Evolutionary conservation across 2,329 filamentous ascomycete species (phyloP).

Genomic region (Phyllosticta capitalensis): DNA sequence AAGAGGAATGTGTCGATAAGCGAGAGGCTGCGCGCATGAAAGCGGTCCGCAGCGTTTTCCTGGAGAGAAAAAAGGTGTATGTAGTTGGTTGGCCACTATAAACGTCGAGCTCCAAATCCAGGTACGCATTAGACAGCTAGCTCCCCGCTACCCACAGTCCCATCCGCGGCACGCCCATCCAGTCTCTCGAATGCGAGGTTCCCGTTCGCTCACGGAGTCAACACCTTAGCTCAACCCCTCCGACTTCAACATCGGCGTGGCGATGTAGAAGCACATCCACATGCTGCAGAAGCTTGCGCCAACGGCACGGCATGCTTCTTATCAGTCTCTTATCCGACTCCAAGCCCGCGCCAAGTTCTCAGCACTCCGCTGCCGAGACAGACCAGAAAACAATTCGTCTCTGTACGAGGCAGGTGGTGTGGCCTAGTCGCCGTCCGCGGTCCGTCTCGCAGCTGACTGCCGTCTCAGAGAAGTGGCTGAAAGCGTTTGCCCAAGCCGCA

Average conservation of each 20-base stretch:
- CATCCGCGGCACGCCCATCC: too few species aligned
- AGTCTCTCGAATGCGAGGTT: too few species aligned
- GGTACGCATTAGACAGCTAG: too few species aligned
- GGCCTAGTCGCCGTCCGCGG: too few species aligned
- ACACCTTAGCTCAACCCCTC: background rate
- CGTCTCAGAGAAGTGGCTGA: background rate
- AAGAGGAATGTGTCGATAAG: background rate
- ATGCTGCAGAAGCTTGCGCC: background rate
- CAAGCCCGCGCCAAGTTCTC: background rate
- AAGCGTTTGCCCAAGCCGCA: background rate
- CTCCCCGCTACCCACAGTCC: too few species aligned
- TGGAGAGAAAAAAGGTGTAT: too few species aligned
- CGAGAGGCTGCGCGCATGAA: background rate
- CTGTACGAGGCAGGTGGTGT: too few species aligned
- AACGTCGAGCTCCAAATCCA: too few species aligned
- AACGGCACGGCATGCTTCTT: background rate
- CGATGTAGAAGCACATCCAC: background rate
- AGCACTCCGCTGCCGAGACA: background rate
- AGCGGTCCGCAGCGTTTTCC: background rate
- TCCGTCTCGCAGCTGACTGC: background rate
- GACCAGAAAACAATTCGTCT: background rate
- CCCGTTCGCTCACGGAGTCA: too few species aligned
- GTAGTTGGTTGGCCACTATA: too few species aligned
- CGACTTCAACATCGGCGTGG: background rate
- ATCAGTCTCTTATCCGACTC: background rate